Evolutionary conservation across 108 stramenopile species (phyloP), one percentile per base, ranked within the genome.

Genomic region (Cylindrotheca fusiformis): DNA sequence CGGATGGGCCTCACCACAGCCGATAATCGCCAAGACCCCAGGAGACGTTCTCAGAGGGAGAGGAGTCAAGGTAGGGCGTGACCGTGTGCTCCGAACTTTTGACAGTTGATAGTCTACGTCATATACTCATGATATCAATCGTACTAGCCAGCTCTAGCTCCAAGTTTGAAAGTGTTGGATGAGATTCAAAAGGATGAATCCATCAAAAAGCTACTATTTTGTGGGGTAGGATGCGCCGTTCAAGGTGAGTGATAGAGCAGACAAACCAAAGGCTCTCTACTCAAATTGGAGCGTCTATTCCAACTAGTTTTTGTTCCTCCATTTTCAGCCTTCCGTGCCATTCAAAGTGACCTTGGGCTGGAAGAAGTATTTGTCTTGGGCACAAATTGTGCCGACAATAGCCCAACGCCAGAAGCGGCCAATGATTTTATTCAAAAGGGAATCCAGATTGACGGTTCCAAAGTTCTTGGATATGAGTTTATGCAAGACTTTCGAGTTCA

Each of bases 401-500:
- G 71, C 27, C 90, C 90, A 27, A 86, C 86, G 26, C 82, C 86
- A 4, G 73, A 87, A 58, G 90, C 84, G 41, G 86, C 86, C n/a
- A 60, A 66, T 58, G 58, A 77, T 29, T 91, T 91, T 55, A 72
- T 87, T 45, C 72, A 75, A 24, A 50, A 79, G 1, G 85, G 85
- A 18, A 64, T 86, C 36, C 12, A 68, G 22, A 46, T 76, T 4
- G 57, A 68, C 30, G 36, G 44, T 24, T n/a, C 23, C 5, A 44
- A 27, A 6, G 67, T 78, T 6, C 48, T 53, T 14, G 87, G 85
- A 2, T 91, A 91, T 62, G 90, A 91, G 61, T 91, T 91, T 62
- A 91, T 88, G 87, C 90, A 91, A 63, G 90, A 91, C 47, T 91
- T 87, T 59, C 65, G 75, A 46, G 90, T 91, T 18, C 90, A 91